Conservation (phyloP, 768 basidiomycete species). For the Amanita rubescens region DNA sequence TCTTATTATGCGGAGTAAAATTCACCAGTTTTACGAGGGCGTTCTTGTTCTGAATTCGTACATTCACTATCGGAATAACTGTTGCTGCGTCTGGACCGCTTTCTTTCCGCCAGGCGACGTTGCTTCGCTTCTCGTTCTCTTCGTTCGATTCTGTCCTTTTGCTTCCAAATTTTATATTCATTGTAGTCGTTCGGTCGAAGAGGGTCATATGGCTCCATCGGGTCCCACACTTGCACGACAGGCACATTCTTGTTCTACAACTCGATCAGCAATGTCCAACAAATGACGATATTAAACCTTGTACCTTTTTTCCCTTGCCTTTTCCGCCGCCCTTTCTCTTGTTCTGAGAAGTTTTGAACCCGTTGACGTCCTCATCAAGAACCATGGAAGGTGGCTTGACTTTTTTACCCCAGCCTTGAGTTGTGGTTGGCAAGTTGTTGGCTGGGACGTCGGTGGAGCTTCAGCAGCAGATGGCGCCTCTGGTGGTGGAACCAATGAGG, state of each 20-base stretch:
- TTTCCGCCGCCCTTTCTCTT: constrained; percentile 47
- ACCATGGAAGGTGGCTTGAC: constrained; percentile 89
- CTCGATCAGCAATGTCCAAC: constrained; percentile 1
- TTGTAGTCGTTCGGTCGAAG: constrained; percentile 83
- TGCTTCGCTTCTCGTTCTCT: constrained; percentile 61
- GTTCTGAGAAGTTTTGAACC: constrained; percentile 57
- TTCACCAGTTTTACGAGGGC: constrained; percentile 61
- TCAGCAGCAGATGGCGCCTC: constrained; percentile 18
- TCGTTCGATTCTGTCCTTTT: constrained; percentile 66
- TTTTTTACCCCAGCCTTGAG: constrained; percentile 79
- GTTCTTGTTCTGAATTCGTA: constrained; percentile 58
- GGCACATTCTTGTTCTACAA: constrained; percentile 55
- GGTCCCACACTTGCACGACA: constrained; percentile 61
- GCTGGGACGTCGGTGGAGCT: constrained; percentile 3
- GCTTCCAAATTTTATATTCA: constrained; percentile 79
- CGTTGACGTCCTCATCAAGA: constrained; percentile 83
- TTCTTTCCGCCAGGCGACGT: constrained; percentile 47
- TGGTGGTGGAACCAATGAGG: constrained; percentile 43
- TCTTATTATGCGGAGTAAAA: constrained; percentile 4
- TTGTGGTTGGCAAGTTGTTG: constrained; percentile 20
- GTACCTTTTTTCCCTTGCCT: constrained; percentile 63
- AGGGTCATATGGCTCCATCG: constrained; percentile 73
- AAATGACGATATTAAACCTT: constrained; percentile 3
- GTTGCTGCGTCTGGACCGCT: constrained; percentile 46
- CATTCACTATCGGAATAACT: constrained; percentile 64